Evolutionary conservation across 805 yeast genomes (phyloP).

Genomic region (Candida pseudofarinosa): DNA sequence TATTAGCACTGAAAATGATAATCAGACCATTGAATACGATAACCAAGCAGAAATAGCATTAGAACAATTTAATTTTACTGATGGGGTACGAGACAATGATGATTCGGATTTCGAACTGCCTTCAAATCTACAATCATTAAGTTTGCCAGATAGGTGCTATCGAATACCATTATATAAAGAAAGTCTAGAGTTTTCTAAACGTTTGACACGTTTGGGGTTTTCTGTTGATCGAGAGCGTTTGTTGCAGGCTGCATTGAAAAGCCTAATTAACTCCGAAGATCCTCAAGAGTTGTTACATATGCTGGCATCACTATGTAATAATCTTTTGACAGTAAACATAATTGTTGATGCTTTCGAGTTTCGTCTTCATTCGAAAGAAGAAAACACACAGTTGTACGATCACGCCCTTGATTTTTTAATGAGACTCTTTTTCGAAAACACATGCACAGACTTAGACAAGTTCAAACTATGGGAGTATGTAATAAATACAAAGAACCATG

Average conservation of each 20-base stretch:
- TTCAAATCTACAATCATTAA: background rate
- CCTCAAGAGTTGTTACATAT: background rate
- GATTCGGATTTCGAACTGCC: background rate
- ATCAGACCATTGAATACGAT: background rate
- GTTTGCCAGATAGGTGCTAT: background rate
- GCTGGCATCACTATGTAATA: background rate
- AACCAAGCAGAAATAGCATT: conserved; percentile 3
- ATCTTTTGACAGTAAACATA: background rate
- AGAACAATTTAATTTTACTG: conserved; percentile 1
- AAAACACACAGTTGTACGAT: background rate
- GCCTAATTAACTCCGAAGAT: background rate
- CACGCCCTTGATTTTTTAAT: background rate
- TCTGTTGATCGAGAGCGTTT: background rate
- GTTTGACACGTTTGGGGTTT: background rate
- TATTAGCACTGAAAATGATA: background rate
- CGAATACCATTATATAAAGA: background rate
- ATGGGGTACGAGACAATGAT: background rate
- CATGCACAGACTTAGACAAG: background rate
- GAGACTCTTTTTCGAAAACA: background rate
- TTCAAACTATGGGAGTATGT: conserved; percentile 7
- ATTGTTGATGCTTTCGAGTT: background rate
- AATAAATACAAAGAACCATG: conserved; percentile 5
- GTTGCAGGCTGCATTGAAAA: background rate
- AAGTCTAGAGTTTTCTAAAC: background rate
- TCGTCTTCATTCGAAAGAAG: background rate